phyloP scores from a whole-genome alignment of 495 filamentous ascomycete genomes.

The Aspergillus biplanus region DNA sequence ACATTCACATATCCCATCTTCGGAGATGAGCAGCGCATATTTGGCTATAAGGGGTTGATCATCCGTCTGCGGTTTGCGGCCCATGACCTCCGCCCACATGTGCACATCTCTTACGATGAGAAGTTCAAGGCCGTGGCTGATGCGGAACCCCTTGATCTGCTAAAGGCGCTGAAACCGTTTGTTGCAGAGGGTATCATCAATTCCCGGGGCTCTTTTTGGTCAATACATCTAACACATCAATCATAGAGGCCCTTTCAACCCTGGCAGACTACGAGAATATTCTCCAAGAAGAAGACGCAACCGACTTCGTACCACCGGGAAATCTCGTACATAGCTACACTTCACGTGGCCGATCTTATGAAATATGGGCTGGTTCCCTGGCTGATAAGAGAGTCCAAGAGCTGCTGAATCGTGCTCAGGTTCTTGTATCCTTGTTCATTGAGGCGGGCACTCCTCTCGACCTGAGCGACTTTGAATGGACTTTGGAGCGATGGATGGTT shows the following conservation, averaged over 20 bases:
- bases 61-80: constrained; percentile 79
- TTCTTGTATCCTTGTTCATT: constrained; percentile 85
- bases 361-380: constrained; percentile 64
- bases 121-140: constrained; percentile 77
- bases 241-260: constrained; percentile 64
- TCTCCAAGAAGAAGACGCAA: constrained; percentile 55
- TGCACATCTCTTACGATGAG: constrained; percentile 71
- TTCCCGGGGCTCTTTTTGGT: background rate
- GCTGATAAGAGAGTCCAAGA: constrained; percentile 60
- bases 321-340: constrained; percentile 56
- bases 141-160: constrained; percentile 67
- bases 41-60: constrained; percentile 81
- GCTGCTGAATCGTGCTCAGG: constrained; percentile 76
- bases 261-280: constrained; percentile 61
- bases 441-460: constrained; percentile 80
- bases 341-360: constrained; percentile 53
- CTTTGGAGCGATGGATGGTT: constrained; percentile 80
- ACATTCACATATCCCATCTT: constrained; percentile 91
- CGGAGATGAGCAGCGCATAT: constrained; percentile 86
- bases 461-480: constrained; percentile 73
- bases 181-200: constrained; percentile 62
- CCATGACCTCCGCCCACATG: constrained; percentile 75
- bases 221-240: constrained; percentile 8
- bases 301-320: constrained; percentile 65
- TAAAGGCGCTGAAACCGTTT: constrained; percentile 65